A percentile compares a stretch with the other conserved stretches of the same genome.
phyloP scores from a whole-genome alignment of 139 green algal species.

The Closterium sp. region DNA sequence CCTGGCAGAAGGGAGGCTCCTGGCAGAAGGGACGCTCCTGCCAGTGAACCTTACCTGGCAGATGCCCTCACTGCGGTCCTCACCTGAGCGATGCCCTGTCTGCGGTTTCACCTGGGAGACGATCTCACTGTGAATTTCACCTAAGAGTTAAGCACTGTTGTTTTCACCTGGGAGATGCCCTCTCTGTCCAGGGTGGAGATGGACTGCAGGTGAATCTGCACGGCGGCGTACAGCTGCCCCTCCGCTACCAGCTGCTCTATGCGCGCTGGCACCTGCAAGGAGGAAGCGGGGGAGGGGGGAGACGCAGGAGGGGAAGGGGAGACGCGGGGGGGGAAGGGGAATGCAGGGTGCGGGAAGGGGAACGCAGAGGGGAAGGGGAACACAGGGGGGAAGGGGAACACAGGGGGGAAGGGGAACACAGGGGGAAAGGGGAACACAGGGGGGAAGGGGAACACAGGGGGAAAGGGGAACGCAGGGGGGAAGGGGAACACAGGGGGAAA shows the following conservation, averaged over 20 bases:
- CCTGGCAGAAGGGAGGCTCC: too few relatives aligned
- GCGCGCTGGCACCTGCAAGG: slow-evolving; percentile 39
- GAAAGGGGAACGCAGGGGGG: too few relatives aligned
- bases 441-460: too few relatives aligned
- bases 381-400: too few relatives aligned
- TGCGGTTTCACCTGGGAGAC: slow-evolving; percentile 16
- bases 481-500: too few relatives aligned
- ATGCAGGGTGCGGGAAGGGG: not conserved
- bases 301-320: not conserved
- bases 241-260: slow-evolving; percentile 45
- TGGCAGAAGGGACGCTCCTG: too few relatives aligned
- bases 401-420: too few relatives aligned
- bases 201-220: slow-evolving; percentile 42
- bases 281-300: not conserved
- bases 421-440: too few relatives aligned
- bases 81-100: slow-evolving; percentile 36
- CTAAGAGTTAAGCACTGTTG: too few relatives aligned
- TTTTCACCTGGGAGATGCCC: slow-evolving; percentile 29
- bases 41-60: not conserved
- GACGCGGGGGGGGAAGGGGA: not conserved
- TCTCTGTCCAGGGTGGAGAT: slow-evolving; percentile 36
- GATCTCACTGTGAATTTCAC: too few relatives aligned
- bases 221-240: slow-evolving; percentile 29
- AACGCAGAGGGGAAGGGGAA: too few relatives aligned
- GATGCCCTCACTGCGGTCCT: not conserved